Conservation (phyloP, 345 rosid genomes). For the Eucalyptus lansdowneana region DNA sequence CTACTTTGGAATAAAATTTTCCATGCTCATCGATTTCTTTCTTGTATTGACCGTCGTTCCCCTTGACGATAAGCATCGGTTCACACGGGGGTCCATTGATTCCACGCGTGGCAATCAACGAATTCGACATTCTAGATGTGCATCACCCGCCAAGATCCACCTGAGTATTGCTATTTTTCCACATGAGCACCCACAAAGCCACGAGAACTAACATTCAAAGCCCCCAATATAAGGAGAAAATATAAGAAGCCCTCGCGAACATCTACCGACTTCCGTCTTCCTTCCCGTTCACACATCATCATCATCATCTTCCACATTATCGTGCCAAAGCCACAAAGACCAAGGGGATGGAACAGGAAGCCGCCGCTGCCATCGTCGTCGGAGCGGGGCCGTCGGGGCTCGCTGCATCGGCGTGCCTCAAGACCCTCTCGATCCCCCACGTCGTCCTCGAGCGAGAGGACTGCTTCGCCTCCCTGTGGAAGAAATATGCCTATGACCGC, state of each 20-base stretch:
- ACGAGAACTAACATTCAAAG: not conserved
- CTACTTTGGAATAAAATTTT: too few relatives aligned
- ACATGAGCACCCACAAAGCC: not conserved
- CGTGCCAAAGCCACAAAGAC: not conserved
- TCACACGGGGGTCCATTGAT: not conserved
- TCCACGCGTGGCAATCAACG: not conserved
- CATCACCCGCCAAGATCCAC: not conserved
- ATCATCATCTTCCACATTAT: not conserved
- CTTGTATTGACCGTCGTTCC: not conserved
- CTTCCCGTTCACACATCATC: not conserved
- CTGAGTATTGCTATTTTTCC: not conserved
- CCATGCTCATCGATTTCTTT: not conserved
- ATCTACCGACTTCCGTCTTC: not conserved
- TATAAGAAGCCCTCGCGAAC: not conserved
- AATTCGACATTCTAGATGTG: not conserved
- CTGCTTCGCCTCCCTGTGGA: slow-evolving; percentile 60
- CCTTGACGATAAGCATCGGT: not conserved
- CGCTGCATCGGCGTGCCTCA: slow-evolving; percentile 54
- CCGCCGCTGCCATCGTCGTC: slow-evolving; percentile 33
- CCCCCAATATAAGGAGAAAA: not conserved
- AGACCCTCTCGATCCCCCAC: slow-evolving; percentile 40
- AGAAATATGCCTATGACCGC: slow-evolving; percentile 55
- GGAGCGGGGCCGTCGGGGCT: slow-evolving; percentile 85
- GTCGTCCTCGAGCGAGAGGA: slow-evolving; percentile 55
- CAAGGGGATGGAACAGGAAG: not conserved